phyloP scores from a whole-genome alignment of 2,329 filamentous ascomycete species.

The Chaetomium sp. region DNA sequence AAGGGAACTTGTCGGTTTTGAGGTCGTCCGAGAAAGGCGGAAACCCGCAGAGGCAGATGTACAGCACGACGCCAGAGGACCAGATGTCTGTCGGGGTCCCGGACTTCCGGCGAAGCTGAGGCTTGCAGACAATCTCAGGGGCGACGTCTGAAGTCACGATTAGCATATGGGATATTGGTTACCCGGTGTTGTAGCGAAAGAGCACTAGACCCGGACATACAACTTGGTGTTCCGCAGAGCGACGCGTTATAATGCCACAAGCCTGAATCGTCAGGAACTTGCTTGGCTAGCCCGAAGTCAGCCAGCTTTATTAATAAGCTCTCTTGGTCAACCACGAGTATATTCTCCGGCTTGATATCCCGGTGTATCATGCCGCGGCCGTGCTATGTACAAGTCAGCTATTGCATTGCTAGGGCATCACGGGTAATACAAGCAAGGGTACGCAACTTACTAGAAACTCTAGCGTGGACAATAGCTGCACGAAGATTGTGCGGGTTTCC shows the following conservation, averaged over 20 bases:
- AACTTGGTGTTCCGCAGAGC: background rate
- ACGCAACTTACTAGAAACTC: background rate
- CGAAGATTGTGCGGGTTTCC: background rate
- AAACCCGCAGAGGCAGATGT: constrained; percentile 5
- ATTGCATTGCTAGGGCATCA: background rate
- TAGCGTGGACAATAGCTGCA: background rate
- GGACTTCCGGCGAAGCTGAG: background rate
- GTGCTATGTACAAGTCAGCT: background rate
- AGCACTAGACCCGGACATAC: background rate
- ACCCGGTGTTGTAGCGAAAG: background rate
- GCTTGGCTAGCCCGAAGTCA: background rate
- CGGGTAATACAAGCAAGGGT: no score
- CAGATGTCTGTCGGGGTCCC: background rate
- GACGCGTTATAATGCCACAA: background rate
- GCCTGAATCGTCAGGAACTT: background rate
- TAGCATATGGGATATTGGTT: background rate
- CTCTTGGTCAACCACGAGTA: background rate
- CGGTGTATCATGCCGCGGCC: background rate
- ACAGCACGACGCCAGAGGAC: background rate
- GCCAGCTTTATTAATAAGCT: background rate
- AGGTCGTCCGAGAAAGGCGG: background rate
- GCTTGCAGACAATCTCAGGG: background rate
- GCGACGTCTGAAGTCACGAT: background rate
- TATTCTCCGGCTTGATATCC: constrained; percentile 1
- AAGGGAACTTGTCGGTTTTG: background rate